Evolutionary conservation across 768 basidiomycete genomes (phyloP), one percentile per base, ranked within the genome.

Genomic region (Brasilioporus rufonigricans): DNA sequence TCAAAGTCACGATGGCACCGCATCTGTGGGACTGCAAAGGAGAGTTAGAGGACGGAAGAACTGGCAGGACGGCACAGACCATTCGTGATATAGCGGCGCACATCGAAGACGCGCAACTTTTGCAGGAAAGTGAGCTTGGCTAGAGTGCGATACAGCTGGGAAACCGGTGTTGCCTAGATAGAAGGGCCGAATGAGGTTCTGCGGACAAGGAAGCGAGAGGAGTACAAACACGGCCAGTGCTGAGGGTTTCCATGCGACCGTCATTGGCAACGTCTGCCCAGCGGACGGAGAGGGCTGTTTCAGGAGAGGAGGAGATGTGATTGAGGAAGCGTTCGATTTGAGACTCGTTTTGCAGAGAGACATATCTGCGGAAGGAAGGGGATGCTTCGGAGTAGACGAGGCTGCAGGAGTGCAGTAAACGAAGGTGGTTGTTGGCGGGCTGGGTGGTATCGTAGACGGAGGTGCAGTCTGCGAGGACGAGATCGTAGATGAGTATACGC

Each of bases 181-280:
- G n/a, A n/a, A n/a, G n/a, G n/a, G 38, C 21, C 51, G 40, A 36
- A n/a, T n/a, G n/a, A n/a, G n/a, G n/a, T n/a, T n/a, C n/a, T n/a
- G n/a, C n/a, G n/a, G n/a, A n/a, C n/a, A 48, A 21, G 48, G n/a
- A 48, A 38, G 41, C 14, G 26, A 53, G 57, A 64, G 54, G 41
- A 44, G 21, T 21, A 59, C 59, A 56, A 62, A 67, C 62, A 40
- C 55, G 57, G 59, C 53, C 56, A 23, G 65, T 40, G 41, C n/a
- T 45, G 52, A 50, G 44, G 16, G 46, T 21, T 31, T 63, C 56
- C 50, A 72, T 57, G 50, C 73, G 71, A 36, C 70, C 69, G 57
- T 77, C 76, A 58, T 73, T 77, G 44, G 71, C 74, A 46, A 74
- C n/a, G n/a, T n/a, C n/a, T n/a, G n/a, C n/a, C n/a, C n/a, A n/a